A percentile compares a stretch with the other conserved stretches of the same genome.
Conservation (phyloP, 1,284 basidiomycete species). For the Rhodotorula sp. region DNA sequence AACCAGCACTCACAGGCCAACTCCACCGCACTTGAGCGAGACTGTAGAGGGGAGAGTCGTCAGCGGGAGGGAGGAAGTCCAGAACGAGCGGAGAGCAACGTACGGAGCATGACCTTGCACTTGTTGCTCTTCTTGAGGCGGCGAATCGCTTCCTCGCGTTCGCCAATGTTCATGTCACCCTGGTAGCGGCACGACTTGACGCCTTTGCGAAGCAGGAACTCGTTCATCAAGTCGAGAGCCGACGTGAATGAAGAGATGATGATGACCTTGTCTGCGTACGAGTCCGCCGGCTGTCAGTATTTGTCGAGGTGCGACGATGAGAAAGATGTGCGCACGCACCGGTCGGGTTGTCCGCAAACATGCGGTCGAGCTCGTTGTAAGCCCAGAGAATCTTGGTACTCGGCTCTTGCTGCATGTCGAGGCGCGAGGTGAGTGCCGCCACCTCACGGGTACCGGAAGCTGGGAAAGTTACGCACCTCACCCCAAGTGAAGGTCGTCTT, state of each 20-base stretch:
- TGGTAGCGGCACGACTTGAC: slow-evolving; percentile 58
- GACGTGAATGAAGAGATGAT: slow-evolving; percentile 64
- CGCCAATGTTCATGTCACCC: slow-evolving; percentile 41
- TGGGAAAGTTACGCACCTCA: slow-evolving; percentile 11
- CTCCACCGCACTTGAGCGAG: slow-evolving; percentile 47
- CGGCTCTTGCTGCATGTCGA: slow-evolving; percentile 15
- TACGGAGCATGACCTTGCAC: slow-evolving; percentile 31
- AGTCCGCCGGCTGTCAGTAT: too few relatives aligned
- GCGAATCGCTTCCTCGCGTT: slow-evolving; percentile 41
- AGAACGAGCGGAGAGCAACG: background rate
- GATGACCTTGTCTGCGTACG: slow-evolving; percentile 57
- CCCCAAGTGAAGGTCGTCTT: slow-evolving; percentile 11
- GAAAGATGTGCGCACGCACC: background rate
- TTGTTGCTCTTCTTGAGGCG: slow-evolving; percentile 60
- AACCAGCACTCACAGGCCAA: slow-evolving; percentile 34
- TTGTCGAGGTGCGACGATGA: too few relatives aligned
- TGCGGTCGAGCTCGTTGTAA: slow-evolving; percentile 5
- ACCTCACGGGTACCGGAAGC: too few relatives aligned
- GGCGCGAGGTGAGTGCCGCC: background rate
- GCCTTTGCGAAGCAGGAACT: slow-evolving; percentile 57
- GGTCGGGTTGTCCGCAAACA: slow-evolving; percentile 5
- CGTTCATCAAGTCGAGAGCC: slow-evolving; percentile 54
- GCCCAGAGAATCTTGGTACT: slow-evolving; percentile 27
- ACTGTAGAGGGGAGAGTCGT: background rate
- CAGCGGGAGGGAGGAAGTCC: background rate